Percentiles rank a stretch among this genome's conserved stretches.
phyloP scores from a whole-genome alignment of 1,284 basidiomycete species.

The Xerocomus minutiporus region DNA sequence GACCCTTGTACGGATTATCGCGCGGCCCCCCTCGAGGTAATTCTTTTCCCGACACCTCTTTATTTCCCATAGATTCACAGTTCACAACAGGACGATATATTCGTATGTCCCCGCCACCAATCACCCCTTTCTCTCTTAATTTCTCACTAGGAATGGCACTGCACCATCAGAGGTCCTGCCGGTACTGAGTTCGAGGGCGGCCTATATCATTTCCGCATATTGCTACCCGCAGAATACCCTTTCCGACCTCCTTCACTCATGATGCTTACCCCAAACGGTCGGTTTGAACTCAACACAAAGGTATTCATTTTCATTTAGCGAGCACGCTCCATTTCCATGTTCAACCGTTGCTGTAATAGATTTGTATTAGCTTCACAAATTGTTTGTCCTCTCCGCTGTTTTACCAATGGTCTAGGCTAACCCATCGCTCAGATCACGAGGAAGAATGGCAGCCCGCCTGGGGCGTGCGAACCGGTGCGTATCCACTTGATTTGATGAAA shows the following conservation, averaged over 20 bases:
- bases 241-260: slow-evolving; percentile 92
- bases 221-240: slow-evolving; percentile 90
- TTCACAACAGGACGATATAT: slow-evolving; percentile 66
- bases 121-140: slow-evolving; percentile 27
- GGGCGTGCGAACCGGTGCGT: slow-evolving; percentile 86
- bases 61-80: slow-evolving; percentile 13
- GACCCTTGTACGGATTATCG: slow-evolving; percentile 81
- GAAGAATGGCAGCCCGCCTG: slow-evolving; percentile 96
- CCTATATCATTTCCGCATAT: slow-evolving; percentile 87
- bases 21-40: slow-evolving; percentile 84
- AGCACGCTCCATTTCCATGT: slow-evolving; percentile 12
- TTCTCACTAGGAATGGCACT: slow-evolving; percentile 85
- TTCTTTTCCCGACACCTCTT: slow-evolving; percentile 1
- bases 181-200: slow-evolving; percentile 91
- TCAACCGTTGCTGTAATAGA: slow-evolving; percentile 42
- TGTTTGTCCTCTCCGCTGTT: slow-evolving; percentile 46
- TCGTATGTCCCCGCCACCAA: slow-evolving; percentile 44
- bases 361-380: slow-evolving; percentile 90
- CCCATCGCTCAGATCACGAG: slow-evolving; percentile 61
- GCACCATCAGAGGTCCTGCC: slow-evolving; percentile 83
- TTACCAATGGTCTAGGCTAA: slow-evolving; percentile 24
- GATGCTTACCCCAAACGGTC: slow-evolving; percentile 92
- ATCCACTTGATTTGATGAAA: slow-evolving; percentile 18
- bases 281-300: slow-evolving; percentile 95
- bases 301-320: slow-evolving; percentile 42